A percentile compares a stretch with the other conserved stretches of the same genome.
Evolutionary conservation across 2,329 filamentous ascomycete species (phyloP).

Genomic region (Calonectria montana): DNA sequence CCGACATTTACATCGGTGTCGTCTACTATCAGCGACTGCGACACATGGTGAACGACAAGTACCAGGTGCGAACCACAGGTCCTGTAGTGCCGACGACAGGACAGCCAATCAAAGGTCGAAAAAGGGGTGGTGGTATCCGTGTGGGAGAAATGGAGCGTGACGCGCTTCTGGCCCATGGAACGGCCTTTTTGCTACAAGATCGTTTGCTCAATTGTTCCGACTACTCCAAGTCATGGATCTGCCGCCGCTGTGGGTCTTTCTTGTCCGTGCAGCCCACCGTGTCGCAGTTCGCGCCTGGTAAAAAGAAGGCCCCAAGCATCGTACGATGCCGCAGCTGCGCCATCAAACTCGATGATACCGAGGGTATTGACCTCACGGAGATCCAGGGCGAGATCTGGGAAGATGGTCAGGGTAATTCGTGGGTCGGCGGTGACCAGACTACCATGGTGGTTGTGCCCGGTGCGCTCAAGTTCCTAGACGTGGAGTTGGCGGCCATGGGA

Average conservation of each 20-base stretch:
- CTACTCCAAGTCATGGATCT: constrained; percentile 90
- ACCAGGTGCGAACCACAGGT: constrained; percentile 95
- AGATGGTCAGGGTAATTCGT: constrained; percentile 86
- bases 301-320: constrained; percentile 73
- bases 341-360: constrained; percentile 66
- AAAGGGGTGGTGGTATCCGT: constrained; percentile 97
- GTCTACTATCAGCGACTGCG: constrained; percentile 98
- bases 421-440: constrained; percentile 89
- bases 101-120: constrained; percentile 96
- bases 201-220: constrained; percentile 97
- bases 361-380: constrained; percentile 66
- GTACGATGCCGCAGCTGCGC: constrained; percentile 87
- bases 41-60: constrained; percentile 99
- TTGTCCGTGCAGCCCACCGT: constrained; percentile 86
- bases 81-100: constrained; percentile 91
- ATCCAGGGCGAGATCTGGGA: constrained; percentile 86
- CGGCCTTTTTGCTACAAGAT: constrained; percentile 94
- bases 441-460: constrained; percentile 93
- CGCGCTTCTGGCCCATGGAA: constrained; percentile 92
- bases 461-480: constrained; percentile 92
- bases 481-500: constrained; percentile 96
- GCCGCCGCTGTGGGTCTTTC: constrained; percentile 90
- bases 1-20: constrained; percentile 95
- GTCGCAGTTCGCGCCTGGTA: constrained; percentile 68
- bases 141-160: constrained; percentile 99